phyloP scores from a whole-genome alignment of 1,284 basidiomycete genomes.

The Malassezia equina region DNA sequence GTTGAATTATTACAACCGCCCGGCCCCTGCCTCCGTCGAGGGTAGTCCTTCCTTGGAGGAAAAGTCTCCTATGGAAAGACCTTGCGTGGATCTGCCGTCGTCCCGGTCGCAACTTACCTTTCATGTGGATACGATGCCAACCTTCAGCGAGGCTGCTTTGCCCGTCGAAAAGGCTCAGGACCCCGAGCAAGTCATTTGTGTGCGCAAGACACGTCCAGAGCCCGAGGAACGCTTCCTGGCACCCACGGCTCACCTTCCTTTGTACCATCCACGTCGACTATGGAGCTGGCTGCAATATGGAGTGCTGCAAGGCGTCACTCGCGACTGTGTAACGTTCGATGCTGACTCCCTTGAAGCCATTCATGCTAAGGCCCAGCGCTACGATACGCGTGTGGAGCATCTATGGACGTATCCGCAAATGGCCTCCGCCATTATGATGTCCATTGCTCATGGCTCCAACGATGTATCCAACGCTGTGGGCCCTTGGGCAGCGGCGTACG shows the following conservation, averaged over 20 bases:
- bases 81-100: too few relatives aligned
- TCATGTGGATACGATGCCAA: too few relatives aligned
- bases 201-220: not conserved
- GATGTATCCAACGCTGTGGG: conserved; percentile 27
- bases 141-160: not conserved
- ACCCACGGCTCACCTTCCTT: not conserved
- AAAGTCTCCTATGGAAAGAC: too few relatives aligned
- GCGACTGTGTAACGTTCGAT: not conserved
- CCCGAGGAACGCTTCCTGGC: conserved; percentile 5
- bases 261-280: not conserved
- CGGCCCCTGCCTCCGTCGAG: too few relatives aligned
- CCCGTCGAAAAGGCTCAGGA: not conserved
- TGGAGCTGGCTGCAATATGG: not conserved
- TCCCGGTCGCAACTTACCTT: too few relatives aligned
- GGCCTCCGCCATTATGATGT: conserved; percentile 24
- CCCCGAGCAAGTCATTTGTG: too few relatives aligned
- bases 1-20: not conserved
- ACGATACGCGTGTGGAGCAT: conserved; percentile 28
- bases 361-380: conserved; percentile 22
- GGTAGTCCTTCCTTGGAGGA: too few relatives aligned
- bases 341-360: conserved; percentile 19
- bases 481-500: conserved; percentile 24
- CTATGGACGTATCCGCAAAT: conserved; percentile 27
- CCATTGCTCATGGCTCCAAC: conserved; percentile 29
- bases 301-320: not conserved